Evolutionary conservation across 176 grass and related monocot species (phyloP), one percentile per base, ranked within the genome.

Genomic region (Oryza longistaminata): DNA sequence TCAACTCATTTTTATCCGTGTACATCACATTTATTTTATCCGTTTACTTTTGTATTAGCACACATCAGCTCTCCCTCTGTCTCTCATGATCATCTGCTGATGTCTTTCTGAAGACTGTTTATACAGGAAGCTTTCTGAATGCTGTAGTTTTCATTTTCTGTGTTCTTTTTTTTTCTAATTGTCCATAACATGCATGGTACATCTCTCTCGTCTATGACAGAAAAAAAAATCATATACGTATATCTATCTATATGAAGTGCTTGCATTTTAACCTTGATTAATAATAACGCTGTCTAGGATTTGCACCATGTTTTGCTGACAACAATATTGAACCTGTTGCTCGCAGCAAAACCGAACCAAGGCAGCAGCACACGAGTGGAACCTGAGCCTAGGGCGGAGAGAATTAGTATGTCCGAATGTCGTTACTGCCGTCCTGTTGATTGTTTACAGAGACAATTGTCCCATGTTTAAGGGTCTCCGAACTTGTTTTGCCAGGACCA

Each of bases 301-400:
- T 35, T 74, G 31, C 14, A 5, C 44, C 58, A 64, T 25, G n/a
- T 17, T 6, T 55, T 26, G 48, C 39, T 60, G 19, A 27, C 74
- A 82, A 78, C 67, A 46, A 83, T 22, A 50, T 69, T 83, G 84
- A 87, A 74, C 3, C 80, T 87, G 88, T 83, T 80, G 68, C 74
- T 14, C 3, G 77, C 49, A 27, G 77, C 64, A 84, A 17, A 48
- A 17, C 64, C 80, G 52, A 44, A 67, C 61, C 68, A 9, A 62
- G 58, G 17, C 84, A 73, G 34, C 31, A 80, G 80, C 80, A 52
- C 84, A 90, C 64, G 85, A 80, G 44, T 74, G 81, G 80, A 79
- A 80, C 62, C 83, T 71, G 31, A 75, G 80, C 84, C 75, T 87
- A 74, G 85, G 48, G 87, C 27, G 10, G 15, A 21, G 15, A 21